Evolutionary conservation across 345 rosid species (phyloP).

Genomic region (Luvunga scandens): DNA sequence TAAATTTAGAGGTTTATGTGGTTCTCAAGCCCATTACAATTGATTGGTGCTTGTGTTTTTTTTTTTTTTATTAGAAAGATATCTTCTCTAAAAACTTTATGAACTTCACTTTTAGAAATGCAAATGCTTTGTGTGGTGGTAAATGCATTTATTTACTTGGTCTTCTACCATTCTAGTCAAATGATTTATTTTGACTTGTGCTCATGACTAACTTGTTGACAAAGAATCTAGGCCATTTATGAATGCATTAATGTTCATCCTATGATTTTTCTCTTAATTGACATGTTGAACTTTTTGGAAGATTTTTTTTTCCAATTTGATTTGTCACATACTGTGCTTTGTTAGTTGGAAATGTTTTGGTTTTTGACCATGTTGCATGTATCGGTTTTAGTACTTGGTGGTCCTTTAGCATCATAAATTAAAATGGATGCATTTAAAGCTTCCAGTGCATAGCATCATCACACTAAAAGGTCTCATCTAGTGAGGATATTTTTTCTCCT

Average conservation of each 20-base stretch:
- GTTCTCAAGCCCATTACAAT: background rate
- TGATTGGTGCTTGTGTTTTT: background rate
- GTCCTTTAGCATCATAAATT: background rate
- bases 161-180: too few relatives aligned
- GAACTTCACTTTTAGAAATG: too few relatives aligned
- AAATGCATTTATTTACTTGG: too few relatives aligned
- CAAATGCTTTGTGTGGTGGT: too few relatives aligned
- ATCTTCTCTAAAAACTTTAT: background rate
- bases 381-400: background rate
- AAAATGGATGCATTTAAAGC: background rate
- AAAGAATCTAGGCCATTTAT: background rate
- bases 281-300: background rate
- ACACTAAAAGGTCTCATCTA: background rate
- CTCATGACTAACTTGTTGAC: too few relatives aligned
- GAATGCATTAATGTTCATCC: background rate
- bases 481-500: background rate
- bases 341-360: background rate
- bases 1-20: conserved; percentile 12
- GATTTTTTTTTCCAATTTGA: background rate
- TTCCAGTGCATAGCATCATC: background rate
- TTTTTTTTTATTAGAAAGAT: background rate
- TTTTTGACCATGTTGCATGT: background rate
- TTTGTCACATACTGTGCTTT: background rate
- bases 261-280: background rate
- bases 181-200: too few relatives aligned